Percentiles rank a stretch among this genome's conserved stretches.
Conservation (phyloP, 305 asterid species). For the Solanum hybrid region DNA sequence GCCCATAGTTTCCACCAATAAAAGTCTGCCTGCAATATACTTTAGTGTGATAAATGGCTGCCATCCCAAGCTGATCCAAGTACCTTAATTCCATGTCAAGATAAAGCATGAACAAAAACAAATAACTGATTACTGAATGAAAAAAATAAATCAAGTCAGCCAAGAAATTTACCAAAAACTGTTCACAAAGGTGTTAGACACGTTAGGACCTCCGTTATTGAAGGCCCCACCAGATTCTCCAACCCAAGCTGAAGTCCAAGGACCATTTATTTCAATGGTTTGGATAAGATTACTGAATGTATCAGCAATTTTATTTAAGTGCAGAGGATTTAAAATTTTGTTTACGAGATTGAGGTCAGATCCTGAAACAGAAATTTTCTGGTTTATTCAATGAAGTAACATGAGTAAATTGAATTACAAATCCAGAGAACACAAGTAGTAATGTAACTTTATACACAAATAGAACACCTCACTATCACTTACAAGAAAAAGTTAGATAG, state of each 20-base stretch:
- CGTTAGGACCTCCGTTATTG: slow-evolving; percentile 58
- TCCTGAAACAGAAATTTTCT: slow-evolving; percentile 39
- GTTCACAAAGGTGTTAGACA: slow-evolving; percentile 66
- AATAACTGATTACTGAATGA: background rate
- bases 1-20: slow-evolving; percentile 80
- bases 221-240: slow-evolving; percentile 88
- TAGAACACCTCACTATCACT: background rate
- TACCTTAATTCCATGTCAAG: slow-evolving; percentile 42
- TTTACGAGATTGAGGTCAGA: slow-evolving; percentile 42
- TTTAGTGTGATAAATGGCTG: slow-evolving; percentile 64
- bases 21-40: slow-evolving; percentile 82
- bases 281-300: slow-evolving; percentile 38
- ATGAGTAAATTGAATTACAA: background rate
- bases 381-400: background rate
- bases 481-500: background rate
- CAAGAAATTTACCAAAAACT: slow-evolving; percentile 62
- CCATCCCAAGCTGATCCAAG: slow-evolving; percentile 94
- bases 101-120: background rate
- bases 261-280: slow-evolving; percentile 46
- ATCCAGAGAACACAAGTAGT: background rate
- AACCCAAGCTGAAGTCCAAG: slow-evolving; percentile 90
- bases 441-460: background rate
- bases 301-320: slow-evolving; percentile 40
- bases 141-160: background rate
- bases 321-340: slow-evolving; percentile 55